These are phyloP conservation scores for Tetradesmus obliquus DNA, from an alignment of 139 green algal genomes.

Conservation along the genomic window DNA sequence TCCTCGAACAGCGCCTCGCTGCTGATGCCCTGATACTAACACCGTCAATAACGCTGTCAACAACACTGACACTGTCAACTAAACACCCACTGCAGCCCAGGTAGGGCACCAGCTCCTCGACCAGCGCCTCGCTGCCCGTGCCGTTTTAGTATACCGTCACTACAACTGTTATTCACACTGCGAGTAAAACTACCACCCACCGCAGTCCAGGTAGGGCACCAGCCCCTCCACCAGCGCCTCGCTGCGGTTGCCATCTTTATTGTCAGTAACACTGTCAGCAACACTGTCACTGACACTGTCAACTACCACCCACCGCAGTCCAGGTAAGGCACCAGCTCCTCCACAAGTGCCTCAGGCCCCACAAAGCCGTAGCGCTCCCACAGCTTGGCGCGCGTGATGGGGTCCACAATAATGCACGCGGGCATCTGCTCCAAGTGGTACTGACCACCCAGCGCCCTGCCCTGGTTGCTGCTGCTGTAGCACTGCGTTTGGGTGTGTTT, in stretches of 20 bases:
- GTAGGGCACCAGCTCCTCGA: constrained; percentile 88
- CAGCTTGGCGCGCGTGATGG: constrained; percentile 82
- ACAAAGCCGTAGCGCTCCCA: constrained; percentile 77
- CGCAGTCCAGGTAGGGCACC: constrained; percentile 87
- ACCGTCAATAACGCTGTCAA: no score
- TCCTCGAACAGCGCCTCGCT: constrained; percentile 79
- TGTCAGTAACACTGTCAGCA: background rate
- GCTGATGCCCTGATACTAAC: no score
- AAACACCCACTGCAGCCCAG: constrained; percentile 68
- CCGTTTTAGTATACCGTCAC: no score
- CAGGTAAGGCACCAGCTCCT: constrained; percentile 90
- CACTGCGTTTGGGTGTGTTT: constrained; percentile 42
- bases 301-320: constrained; percentile 56
- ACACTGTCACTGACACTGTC: background rate
- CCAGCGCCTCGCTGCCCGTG: constrained; percentile 63
- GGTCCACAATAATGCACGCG: constrained; percentile 80
- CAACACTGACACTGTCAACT: no score
- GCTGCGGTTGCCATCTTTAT: no score
- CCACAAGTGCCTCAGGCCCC: constrained; percentile 74
- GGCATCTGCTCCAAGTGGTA: constrained; percentile 75
- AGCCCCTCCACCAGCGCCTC: constrained; percentile 84
- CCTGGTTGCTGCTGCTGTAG: constrained; percentile 48
- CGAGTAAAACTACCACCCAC: background rate
- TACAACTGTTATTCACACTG: no score
- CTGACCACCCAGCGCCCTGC: constrained; percentile 62